Evolutionary conservation across 2,329 filamentous ascomycete genomes (phyloP), one percentile per base, ranked within the genome.

Genomic region (Alternaria sp.): DNA sequence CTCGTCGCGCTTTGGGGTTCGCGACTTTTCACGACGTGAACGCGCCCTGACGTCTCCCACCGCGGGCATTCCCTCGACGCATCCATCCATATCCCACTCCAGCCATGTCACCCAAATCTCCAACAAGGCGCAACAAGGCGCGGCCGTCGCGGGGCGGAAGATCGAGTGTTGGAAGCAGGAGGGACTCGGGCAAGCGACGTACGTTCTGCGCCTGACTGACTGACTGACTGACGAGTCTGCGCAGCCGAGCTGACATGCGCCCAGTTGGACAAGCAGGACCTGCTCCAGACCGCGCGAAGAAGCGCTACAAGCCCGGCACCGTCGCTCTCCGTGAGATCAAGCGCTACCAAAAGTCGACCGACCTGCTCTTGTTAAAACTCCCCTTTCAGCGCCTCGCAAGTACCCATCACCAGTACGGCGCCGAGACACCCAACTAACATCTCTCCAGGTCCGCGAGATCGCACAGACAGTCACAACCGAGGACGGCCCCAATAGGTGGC

Each of bases 291-390:
- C 71, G 71, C 38, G 71, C 71, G n/a, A 75, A 74, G 59, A 70
- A 71, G 46, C 74, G 82, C 36, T 84, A 83, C 69, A 83, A 81
- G 73, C 78, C 79, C 71, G 88, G 88, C 87, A 96, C 95, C 79
- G 91, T 97, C 84, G 94, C 94, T 87, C 91, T 98, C 77, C 92
- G 93, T 88, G 95, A 99, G 86, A 99, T 99, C 77, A 91, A 94
- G 87, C 91, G 92, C 79, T 98, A 98, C 87, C 94, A 98, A 86
- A 96, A 96, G 86, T 93, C 91, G 68, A 97, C 94, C 52, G 94
- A 98, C 85, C 89, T 99, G 52, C 85, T 99, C 75, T 93, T 99
- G 83, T 90, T 92, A 84, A 98, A 97, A 87, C 90, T 97, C 67
- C 95, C 95, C 64, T 99, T 99, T 87, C 93, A 97, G 85, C 92